phyloP scores from a whole-genome alignment of 257 asterid genomes.

The Capsicum rhomboideum region DNA sequence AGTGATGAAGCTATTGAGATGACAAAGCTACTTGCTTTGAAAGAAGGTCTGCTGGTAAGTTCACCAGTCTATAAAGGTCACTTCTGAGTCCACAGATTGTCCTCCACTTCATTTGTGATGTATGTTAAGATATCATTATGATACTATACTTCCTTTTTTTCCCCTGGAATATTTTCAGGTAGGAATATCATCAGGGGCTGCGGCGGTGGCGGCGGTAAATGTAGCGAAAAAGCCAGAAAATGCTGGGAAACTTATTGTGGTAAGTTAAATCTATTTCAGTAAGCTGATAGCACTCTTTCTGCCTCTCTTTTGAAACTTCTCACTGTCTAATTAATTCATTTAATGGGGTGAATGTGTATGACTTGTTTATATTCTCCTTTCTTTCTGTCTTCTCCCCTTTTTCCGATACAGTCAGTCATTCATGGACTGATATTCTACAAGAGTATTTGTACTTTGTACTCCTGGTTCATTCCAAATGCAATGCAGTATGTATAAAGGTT shows the following conservation, averaged over 20 bases:
- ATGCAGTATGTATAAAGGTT: too few species aligned
- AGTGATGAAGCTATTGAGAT: conserved; percentile 49
- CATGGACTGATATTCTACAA: neutral
- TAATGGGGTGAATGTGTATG: neutral
- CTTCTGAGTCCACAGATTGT: neutral
- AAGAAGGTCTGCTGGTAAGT: conserved; percentile 49
- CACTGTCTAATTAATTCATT: neutral
- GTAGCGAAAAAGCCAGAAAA: conserved; percentile 42
- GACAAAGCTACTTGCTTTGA: conserved; percentile 41
- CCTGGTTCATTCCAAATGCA: too few species aligned
- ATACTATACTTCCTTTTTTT: neutral
- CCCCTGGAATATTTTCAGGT: conserved; percentile 17
- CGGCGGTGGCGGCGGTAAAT: conserved; percentile 48
- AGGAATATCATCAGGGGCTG: conserved; percentile 60
- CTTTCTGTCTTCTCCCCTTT: neutral
- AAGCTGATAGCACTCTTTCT: neutral
- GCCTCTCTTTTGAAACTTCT: neutral
- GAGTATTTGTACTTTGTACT: too few species aligned
- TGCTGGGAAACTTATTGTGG: conserved; percentile 51
- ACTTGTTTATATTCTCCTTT: too few species aligned
- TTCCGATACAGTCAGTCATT: neutral
- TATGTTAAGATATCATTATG: neutral
- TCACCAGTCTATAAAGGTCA: neutral
- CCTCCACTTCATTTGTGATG: neutral
- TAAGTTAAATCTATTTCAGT: conserved; percentile 15